phyloP scores from a whole-genome alignment of 345 rosid genomes.

The Anastatica hierochuntica region DNA sequence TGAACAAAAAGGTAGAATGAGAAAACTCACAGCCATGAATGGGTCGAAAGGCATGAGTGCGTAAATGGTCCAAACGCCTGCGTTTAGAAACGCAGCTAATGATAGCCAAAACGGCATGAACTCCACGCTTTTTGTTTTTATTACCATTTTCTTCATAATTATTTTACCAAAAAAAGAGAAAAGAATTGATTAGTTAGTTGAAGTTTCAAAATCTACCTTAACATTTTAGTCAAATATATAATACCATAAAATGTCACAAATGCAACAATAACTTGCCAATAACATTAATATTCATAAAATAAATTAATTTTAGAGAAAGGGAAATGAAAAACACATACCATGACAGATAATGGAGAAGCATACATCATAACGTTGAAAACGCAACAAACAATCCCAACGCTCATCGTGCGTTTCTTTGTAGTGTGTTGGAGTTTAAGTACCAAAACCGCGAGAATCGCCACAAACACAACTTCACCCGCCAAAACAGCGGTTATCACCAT shows the following conservation, averaged over 20 bases:
- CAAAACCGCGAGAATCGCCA: conserved; percentile 22
- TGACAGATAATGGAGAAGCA: conserved; percentile 69
- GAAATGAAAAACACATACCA: conserved; percentile 34
- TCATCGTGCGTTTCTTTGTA: conserved; percentile 31
- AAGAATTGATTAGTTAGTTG: not conserved
- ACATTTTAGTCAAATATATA: not conserved
- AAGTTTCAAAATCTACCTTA: not conserved
- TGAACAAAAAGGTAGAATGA: not conserved
- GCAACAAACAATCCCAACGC: conserved; percentile 55
- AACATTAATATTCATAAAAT: too few species aligned
- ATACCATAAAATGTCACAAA: too few species aligned
- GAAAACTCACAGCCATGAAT: conserved; percentile 58
- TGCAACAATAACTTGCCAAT: too few species aligned
- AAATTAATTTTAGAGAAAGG: too few species aligned
- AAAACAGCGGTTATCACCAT: conserved; percentile 21
- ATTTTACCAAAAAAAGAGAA: not conserved
- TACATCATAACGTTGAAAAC: conserved; percentile 70
- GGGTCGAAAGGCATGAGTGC: conserved; percentile 63
- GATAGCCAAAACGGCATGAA: conserved; percentile 83
- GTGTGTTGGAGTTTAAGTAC: conserved; percentile 42
- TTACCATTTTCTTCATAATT: conserved; percentile 70
- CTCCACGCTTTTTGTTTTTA: conserved; percentile 72
- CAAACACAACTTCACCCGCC: conserved; percentile 32
- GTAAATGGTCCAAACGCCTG: conserved; percentile 57
- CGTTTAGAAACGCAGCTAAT: conserved; percentile 57